Conservation (phyloP, 192 early-diverging fungal genomes). For the Backusella westeae region DNA sequence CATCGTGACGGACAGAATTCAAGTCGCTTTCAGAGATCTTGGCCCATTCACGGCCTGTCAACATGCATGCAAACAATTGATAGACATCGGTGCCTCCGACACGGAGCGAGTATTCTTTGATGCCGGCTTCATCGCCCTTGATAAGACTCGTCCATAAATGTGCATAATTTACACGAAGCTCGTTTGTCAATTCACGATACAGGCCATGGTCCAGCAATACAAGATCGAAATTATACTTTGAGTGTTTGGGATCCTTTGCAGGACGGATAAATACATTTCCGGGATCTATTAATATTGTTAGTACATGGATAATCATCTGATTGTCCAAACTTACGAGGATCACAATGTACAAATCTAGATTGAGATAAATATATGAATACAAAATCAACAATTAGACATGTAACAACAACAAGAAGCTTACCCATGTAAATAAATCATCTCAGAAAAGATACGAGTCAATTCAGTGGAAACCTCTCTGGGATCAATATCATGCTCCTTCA, state of each 20-base stretch:
- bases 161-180: slow-evolving; percentile 82
- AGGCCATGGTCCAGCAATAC: slow-evolving; percentile 89
- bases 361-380: neutral
- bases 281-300: slow-evolving; percentile 48
- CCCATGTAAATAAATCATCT: slow-evolving; percentile 90
- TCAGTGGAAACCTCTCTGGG: slow-evolving; percentile 73
- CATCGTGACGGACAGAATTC: slow-evolving; percentile 37
- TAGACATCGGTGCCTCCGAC: slow-evolving; percentile 80
- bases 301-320: neutral
- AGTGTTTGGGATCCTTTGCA: slow-evolving; percentile 34
- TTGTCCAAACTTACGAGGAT: slow-evolving; percentile 59
- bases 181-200: slow-evolving; percentile 71
- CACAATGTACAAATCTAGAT: slow-evolving; percentile 76
- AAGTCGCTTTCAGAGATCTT: slow-evolving; percentile 48
- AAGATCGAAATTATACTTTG: slow-evolving; percentile 81
- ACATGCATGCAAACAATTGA: slow-evolving; percentile 80
- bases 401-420: slow-evolving; percentile 6
- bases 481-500: slow-evolving; percentile 70
- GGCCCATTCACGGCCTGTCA: slow-evolving; percentile 86
- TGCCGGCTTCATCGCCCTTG: slow-evolving; percentile 69
- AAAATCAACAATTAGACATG: no score
- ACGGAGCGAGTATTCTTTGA: slow-evolving; percentile 60
- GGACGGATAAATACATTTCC: slow-evolving; percentile 83
- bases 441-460: slow-evolving; percentile 72
- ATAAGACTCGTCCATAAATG: slow-evolving; percentile 87